phyloP scores from a whole-genome alignment of 2,329 filamentous ascomycete genomes.

The Neonectria faginata region DNA sequence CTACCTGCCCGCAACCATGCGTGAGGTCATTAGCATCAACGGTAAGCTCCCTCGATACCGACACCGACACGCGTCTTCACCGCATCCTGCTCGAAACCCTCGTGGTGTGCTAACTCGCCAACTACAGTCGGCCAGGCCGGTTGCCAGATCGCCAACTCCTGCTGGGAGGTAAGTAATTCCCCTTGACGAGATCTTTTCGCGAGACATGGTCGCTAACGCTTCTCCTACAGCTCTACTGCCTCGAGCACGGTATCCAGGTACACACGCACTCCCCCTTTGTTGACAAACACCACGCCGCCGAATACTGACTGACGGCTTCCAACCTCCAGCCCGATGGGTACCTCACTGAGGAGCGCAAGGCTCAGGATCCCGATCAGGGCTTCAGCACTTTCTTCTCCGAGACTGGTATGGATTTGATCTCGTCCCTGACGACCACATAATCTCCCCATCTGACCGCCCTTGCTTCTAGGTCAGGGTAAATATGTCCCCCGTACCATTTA shows the following conservation, averaged over 20 bases:
- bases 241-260: slow-evolving; percentile 99
- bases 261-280: slow-evolving; percentile 49
- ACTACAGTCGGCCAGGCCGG: slow-evolving; percentile 95
- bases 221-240: slow-evolving; percentile 89
- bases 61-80: slow-evolving; percentile 53
- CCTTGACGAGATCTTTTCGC: slow-evolving; percentile 18
- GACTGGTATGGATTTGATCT: slow-evolving; percentile 75
- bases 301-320: slow-evolving; percentile 32
- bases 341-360: slow-evolving; percentile 98
- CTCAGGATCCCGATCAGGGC: slow-evolving; percentile 90
- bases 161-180: slow-evolving; percentile 92
- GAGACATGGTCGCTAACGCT: slow-evolving; percentile 31
- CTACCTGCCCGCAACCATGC: slow-evolving; percentile 75
- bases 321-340: slow-evolving; percentile 88
- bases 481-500: slow-evolving; percentile 99
- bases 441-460: slow-evolving; percentile 35
- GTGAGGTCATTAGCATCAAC: slow-evolving; percentile 99
- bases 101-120: slow-evolving; percentile 62
- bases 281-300: slow-evolving; percentile 32
- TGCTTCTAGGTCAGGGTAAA: slow-evolving; percentile 86
- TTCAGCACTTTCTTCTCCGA: slow-evolving; percentile 99
- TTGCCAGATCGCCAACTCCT: slow-evolving; percentile 99
- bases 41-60: slow-evolving; percentile 70
- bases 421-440: neutral
- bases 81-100: slow-evolving; percentile 50